Conservation (phyloP, 169 alveolate genomes). For the Babesia bigemina region DNA sequence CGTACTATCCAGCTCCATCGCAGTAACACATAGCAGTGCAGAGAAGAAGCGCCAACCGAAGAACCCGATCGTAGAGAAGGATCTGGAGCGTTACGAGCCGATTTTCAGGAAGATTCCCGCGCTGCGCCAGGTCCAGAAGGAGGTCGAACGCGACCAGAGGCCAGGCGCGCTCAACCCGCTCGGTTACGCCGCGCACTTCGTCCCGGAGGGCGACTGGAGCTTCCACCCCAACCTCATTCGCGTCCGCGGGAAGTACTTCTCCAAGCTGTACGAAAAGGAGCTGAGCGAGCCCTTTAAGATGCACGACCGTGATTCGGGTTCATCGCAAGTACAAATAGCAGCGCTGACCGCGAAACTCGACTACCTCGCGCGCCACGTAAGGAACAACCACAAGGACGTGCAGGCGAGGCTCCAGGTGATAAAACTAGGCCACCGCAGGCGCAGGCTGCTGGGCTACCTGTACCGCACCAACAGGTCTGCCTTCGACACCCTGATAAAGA, state of each 20-base stretch:
- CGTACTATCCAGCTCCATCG: too few species aligned
- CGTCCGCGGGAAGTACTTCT: slow-evolving; percentile 66
- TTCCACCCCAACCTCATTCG: slow-evolving; percentile 55
- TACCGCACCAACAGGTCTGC: slow-evolving; percentile 41
- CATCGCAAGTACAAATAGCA: slow-evolving; percentile 61
- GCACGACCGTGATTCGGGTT: slow-evolving; percentile 63
- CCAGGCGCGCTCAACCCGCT: slow-evolving; percentile 59
- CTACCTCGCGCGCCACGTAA: slow-evolving; percentile 42
- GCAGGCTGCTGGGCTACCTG: slow-evolving; percentile 54
- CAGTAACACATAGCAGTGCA: slow-evolving; percentile 1
- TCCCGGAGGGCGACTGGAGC: slow-evolving; percentile 49
- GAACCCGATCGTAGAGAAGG: slow-evolving; percentile 40
- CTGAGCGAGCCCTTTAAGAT: slow-evolving; percentile 63
- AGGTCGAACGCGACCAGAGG: slow-evolving; percentile 41
- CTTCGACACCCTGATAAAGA: slow-evolving; percentile 39
- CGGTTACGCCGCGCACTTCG: slow-evolving; percentile 42
- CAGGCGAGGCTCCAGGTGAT: slow-evolving; percentile 56
- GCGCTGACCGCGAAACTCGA: slow-evolving; percentile 63
- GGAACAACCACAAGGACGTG: slow-evolving; percentile 40
- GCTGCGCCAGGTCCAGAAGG: slow-evolving; percentile 31
- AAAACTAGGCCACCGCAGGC: slow-evolving; percentile 37
- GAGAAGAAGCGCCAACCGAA: slow-evolving; percentile 37
- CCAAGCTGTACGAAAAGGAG: slow-evolving; percentile 55
- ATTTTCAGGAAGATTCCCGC: slow-evolving; percentile 59
- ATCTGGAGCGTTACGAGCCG: slow-evolving; percentile 46